Evolutionary conservation across 345 rosid genomes (phyloP).

Genomic region (Rhizophora apiculata): DNA sequence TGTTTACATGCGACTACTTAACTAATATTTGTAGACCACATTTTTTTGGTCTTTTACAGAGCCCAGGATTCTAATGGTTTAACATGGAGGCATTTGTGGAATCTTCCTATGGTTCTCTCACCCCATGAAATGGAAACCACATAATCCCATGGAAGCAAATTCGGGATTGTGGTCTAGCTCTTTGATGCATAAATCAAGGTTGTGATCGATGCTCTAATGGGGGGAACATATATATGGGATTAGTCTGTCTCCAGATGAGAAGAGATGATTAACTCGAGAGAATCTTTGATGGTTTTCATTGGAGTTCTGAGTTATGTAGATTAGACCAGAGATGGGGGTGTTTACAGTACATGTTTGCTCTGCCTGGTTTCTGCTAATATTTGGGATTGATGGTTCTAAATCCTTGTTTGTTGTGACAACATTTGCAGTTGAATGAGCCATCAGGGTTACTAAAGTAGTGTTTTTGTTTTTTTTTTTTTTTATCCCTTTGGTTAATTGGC

Average conservation of each 20-base stretch:
- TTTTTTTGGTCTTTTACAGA: constrained; percentile 24
- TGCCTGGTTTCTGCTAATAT: no score
- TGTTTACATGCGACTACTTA: background rate
- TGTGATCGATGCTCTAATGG: background rate
- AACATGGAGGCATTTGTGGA: constrained; percentile 6
- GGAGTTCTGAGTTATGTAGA: no score
- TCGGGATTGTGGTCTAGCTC: background rate
- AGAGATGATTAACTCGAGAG: no score
- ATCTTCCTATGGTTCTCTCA: background rate
- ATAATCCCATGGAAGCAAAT: background rate
- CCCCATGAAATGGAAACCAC: background rate
- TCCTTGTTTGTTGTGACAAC: no score
- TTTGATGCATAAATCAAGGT: background rate
- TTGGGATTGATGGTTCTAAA: no score
- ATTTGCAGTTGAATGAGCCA: no score
- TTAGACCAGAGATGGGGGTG: no score
- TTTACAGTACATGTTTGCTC: no score
- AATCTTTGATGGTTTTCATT: no score
- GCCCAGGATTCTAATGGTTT: constrained; percentile 22
- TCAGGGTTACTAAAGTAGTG: no score
- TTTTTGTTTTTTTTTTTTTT: no score
- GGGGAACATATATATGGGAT: background rate
- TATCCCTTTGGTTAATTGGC: no score
- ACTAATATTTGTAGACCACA: constrained; percentile 4
- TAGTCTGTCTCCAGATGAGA: background rate